These are phyloP conservation scores for Endocladia muricata DNA, from an alignment of 31 red algal genomes.

Conservation along the genomic window DNA sequence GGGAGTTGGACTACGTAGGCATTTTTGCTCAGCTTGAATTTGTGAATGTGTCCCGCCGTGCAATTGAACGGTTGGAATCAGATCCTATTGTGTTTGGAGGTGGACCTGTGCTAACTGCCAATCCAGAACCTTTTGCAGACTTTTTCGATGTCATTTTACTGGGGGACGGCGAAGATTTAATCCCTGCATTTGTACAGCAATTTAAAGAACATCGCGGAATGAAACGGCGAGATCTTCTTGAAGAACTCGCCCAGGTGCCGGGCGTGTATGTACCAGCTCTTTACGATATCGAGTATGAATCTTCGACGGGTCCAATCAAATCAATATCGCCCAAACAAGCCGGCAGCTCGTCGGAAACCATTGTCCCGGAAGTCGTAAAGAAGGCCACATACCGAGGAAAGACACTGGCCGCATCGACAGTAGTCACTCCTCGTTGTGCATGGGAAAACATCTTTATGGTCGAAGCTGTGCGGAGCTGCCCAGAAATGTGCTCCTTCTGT, in stretches of 20 bases:
- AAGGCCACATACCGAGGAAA: slow-evolving; percentile 43
- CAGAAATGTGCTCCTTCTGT: slow-evolving; percentile 64
- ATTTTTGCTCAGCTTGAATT: slow-evolving; percentile 25
- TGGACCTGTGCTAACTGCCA: slow-evolving; percentile 52
- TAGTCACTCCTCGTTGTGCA: slow-evolving; percentile 42
- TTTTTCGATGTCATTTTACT: slow-evolving; percentile 61
- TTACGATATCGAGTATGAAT: slow-evolving; percentile 35
- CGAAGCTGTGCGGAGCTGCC: slow-evolving; percentile 50
- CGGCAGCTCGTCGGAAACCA: not conserved
- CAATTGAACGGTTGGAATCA: not conserved
- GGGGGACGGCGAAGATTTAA: slow-evolving; percentile 40
- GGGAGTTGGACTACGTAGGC: slow-evolving; percentile 54
- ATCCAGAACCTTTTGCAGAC: slow-evolving; percentile 47
- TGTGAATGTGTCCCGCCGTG: slow-evolving; percentile 9
- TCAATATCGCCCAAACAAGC: not conserved
- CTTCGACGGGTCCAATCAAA: slow-evolving; percentile 12
- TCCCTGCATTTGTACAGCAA: slow-evolving; percentile 14
- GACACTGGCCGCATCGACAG: slow-evolving; percentile 30
- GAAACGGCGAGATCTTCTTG: not conserved
- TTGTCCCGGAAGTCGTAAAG: slow-evolving; percentile 16
- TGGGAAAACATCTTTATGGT: slow-evolving; percentile 69
- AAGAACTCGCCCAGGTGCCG: not conserved
- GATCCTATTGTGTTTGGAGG: slow-evolving; percentile 56
- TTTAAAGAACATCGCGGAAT: not conserved
- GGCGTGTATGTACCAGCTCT: slow-evolving; percentile 31